These are phyloP conservation scores for Aspergillus chevalieri DNA, from an alignment of 2,329 filamentous ascomycete species.

Conservation along the genomic window DNA sequence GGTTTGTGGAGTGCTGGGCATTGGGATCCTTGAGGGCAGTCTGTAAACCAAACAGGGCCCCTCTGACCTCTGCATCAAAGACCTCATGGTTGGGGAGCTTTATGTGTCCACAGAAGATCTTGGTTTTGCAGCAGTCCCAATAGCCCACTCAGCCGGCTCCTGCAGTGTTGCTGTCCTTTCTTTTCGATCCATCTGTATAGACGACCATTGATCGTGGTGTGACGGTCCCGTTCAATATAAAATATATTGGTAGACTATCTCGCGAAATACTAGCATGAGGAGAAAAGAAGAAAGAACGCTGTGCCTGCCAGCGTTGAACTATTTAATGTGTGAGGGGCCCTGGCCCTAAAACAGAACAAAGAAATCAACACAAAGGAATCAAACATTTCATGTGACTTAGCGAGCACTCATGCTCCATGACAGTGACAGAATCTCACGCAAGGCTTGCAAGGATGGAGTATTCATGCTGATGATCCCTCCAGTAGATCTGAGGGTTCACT, in stretches of 20 bases:
- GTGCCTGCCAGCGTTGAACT: no score
- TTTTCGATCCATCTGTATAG: background rate
- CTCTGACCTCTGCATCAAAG: background rate
- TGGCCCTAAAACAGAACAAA: no score
- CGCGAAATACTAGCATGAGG: no score
- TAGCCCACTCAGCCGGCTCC: background rate
- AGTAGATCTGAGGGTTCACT: background rate
- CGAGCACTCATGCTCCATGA: no score
- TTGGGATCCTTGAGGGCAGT: background rate
- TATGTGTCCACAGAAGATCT: background rate
- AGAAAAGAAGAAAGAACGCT: no score
- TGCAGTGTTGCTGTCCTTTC: background rate
- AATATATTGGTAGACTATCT: no score
- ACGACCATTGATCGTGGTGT: no score
- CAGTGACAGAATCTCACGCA: background rate
- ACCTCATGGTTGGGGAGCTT: background rate
- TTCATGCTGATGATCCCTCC: background rate
- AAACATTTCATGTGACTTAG: no score
- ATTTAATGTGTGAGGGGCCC: no score
- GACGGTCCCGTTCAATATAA: no score
- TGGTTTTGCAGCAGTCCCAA: background rate
- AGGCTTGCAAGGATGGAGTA: background rate
- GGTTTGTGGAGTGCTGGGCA: background rate
- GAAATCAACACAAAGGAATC: no score
- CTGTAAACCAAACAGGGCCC: background rate